Conservation (phyloP, 176 grass and related monocot species). For the Pontederia paniculata region DNA sequence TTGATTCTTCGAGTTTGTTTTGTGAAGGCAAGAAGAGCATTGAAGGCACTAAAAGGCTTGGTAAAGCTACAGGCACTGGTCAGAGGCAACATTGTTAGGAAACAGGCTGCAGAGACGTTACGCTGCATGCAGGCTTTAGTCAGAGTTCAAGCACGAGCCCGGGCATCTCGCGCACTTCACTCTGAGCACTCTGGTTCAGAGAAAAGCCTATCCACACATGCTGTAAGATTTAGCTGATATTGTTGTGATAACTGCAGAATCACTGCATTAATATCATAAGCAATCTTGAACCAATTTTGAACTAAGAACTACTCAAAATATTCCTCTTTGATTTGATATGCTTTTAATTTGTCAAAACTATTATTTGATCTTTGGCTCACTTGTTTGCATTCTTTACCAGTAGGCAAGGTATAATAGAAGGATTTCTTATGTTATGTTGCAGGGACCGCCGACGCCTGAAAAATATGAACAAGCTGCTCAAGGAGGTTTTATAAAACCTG, state of each 20-base stretch:
- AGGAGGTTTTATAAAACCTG: conserved; percentile 27
- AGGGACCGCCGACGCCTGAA: conserved; percentile 61
- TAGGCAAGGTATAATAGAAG: neutral
- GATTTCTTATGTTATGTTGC: conserved; percentile 1
- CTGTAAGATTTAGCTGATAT: neutral
- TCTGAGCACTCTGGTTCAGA: conserved; percentile 17
- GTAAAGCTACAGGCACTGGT: conserved; percentile 95
- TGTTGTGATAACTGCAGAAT: neutral
- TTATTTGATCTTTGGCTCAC: no score
- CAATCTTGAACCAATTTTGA: no score
- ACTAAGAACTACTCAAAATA: no score
- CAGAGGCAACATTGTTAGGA: conserved; percentile 87
- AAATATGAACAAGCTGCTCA: conserved; percentile 44
- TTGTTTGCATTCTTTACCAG: neutral
- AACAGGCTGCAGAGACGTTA: conserved; percentile 86
- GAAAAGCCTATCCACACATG: neutral
- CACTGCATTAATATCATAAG: neutral
- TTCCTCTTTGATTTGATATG: no score
- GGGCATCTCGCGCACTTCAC: conserved; percentile 38
- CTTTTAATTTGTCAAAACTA: no score
- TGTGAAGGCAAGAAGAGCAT: conserved; percentile 72
- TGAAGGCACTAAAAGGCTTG: conserved; percentile 72
- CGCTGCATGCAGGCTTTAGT: conserved; percentile 94
- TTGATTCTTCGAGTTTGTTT: neutral
- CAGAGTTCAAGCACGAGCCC: conserved; percentile 61